Percentiles rank a stretch among this genome's conserved stretches.
phyloP scores from a whole-genome alignment of 2,329 filamentous ascomycete genomes.

The Fusarium robinianum region DNA sequence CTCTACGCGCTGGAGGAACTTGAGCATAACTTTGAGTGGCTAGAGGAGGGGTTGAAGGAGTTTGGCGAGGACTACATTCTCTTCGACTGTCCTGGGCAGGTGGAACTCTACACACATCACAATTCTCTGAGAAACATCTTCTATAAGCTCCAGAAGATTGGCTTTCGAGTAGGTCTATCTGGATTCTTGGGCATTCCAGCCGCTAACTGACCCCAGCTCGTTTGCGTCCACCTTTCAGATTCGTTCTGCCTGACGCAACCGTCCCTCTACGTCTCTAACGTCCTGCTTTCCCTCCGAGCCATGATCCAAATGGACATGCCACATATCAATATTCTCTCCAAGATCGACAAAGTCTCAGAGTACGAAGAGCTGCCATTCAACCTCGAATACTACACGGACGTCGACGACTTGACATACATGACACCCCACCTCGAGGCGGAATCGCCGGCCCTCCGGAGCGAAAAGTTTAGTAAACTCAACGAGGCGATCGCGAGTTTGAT shows the following conservation, averaged over 20 bases:
- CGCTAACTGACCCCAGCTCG: slow-evolving; percentile 63
- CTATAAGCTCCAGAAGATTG: slow-evolving; percentile 84
- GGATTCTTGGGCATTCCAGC: not conserved
- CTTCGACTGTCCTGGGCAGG: slow-evolving; percentile 96
- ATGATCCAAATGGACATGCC: slow-evolving; percentile 99
- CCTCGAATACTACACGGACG: slow-evolving; percentile 95
- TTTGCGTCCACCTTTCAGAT: slow-evolving; percentile 91
- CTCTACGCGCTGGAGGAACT: slow-evolving; percentile 94
- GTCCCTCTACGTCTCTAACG: slow-evolving; percentile 91
- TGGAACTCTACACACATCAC: slow-evolving; percentile 97
- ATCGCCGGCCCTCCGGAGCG: slow-evolving; percentile 67
- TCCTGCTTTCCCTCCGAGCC: slow-evolving; percentile 88
- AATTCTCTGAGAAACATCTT: slow-evolving; percentile 90
- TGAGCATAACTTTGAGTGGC: slow-evolving; percentile 91
- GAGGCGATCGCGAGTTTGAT: slow-evolving; percentile 85
- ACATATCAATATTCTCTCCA: slow-evolving; percentile 93
- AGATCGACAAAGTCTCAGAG: slow-evolving; percentile 89
- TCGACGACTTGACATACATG: slow-evolving; percentile 87
- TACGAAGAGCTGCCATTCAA: slow-evolving; percentile 92
- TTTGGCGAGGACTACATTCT: slow-evolving; percentile 89
- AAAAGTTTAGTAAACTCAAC: slow-evolving; percentile 84
- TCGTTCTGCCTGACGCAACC: slow-evolving; percentile 92
- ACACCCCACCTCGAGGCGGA: slow-evolving; percentile 81
- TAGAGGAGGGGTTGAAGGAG: slow-evolving; percentile 78
- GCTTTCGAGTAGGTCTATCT: slow-evolving; percentile 74